Evolutionary conservation across 306 rosid genomes (phyloP).

Genomic region (Acacia acuminata): DNA sequence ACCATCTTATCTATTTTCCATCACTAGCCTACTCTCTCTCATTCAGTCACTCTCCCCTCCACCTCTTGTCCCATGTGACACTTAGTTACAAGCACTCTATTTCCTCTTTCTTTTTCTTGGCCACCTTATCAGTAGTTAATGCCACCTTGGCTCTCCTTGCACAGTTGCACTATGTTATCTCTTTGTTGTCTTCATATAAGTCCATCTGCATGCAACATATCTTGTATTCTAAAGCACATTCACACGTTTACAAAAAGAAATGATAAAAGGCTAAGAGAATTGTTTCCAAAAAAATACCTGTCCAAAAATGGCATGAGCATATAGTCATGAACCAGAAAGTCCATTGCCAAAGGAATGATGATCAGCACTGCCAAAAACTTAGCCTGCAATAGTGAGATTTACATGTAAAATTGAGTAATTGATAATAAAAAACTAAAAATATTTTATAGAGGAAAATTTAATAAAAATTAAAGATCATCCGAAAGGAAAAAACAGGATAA

Average conservation of each 20-base stretch:
- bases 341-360: slow-evolving; percentile 85
- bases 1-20: background rate
- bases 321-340: slow-evolving; percentile 91
- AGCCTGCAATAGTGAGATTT: slow-evolving; percentile 62
- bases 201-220: background rate
- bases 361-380: slow-evolving; percentile 80
- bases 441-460: background rate
- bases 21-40: background rate
- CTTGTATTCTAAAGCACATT: background rate
- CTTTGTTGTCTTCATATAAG: background rate
- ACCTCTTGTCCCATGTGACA: background rate
- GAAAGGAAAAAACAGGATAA: background rate
- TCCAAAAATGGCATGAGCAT: slow-evolving; percentile 93
- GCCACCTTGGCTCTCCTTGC: background rate
- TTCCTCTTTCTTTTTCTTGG: background rate
- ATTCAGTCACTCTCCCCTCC: background rate
- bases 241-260: background rate
- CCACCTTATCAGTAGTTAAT: background rate
- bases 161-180: background rate
- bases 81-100: background rate
- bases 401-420: slow-evolving; percentile 23
- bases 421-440: background rate
- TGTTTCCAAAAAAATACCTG: slow-evolving; percentile 51
- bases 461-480: background rate
- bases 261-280: background rate